Base-by-base conservation (phyloP, 2,329 filamentous ascomycete genomes). In the Scytalidium lignicola region DNA sequence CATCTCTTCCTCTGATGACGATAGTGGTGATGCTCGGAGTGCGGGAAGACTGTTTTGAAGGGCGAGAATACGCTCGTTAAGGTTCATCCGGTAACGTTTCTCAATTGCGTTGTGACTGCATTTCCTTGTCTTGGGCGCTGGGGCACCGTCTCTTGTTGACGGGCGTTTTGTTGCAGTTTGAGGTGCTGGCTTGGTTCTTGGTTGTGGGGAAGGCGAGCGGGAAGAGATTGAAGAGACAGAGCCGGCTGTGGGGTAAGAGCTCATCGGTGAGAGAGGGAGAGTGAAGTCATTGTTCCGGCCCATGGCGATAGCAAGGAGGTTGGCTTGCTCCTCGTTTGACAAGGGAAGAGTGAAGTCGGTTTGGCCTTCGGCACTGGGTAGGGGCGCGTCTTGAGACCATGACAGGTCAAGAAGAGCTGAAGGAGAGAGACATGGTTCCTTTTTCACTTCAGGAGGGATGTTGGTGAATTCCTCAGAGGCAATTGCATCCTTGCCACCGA, bases 1-100 rank as follows among this genome's bases (percentile, higher is more conserved):
- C n/a, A 17, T 17, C 32, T 37, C 32, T 37, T 37, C 32, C n/a
- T 37, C 32, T 4, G 10, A 13, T 37, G 32, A 17, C 6, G 32
- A 15, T 17, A 37, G n/a, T 37, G 32, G 32, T 17, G 10, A 17
- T 37, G 32, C 15, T 37, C 32, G 32, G 10, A 37, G n/a, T 13
- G 32, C 32, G 4, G 32, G 32, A 7, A 37, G 15, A 13, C 32
- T 37, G 32, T 37, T 37, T n/a, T 37, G 32, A n/a, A 37, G 32
- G n/a, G 32, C 32, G 12, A 37, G n/a, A 13, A 37, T 37, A 5
- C 32, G 32, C 13, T 56, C 52, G 40, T 59, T 59, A 20, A 59
- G 51, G 29, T 59, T 59, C 13, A 52, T 58, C 3, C 57, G 44
- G 44, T 56, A 58, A 10, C 54, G 41, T 42, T 54, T 55, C 46